These are phyloP conservation scores for Microcos paniculata DNA, from an alignment of 345 rosid species.

Conservation along the genomic window DNA sequence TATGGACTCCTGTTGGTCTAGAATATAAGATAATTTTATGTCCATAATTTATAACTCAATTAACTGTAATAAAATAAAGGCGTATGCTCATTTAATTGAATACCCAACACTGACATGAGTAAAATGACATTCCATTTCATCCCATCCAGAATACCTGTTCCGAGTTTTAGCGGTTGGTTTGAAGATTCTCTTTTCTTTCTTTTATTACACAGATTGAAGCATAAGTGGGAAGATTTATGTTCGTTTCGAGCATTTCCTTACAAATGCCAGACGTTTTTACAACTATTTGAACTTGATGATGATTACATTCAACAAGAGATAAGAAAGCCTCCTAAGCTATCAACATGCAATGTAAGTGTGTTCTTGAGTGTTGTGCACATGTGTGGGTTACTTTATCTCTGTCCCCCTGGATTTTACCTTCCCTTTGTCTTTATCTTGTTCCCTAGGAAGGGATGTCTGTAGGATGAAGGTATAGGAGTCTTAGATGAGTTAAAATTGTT, in stretches of 20 bases:
- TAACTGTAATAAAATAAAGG: not conserved
- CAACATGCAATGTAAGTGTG: constrained; percentile 70
- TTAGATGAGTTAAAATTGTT: not conserved
- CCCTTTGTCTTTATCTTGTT: not conserved
- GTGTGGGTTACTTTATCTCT: not conserved
- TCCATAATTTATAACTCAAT: not conserved
- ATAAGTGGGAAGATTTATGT: constrained; percentile 79
- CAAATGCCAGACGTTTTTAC: constrained; percentile 73
- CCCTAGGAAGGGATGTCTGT: not conserved
- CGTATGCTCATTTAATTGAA: not conserved
- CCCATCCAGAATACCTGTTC: not conserved
- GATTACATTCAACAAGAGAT: constrained; percentile 88
- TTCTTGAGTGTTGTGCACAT: not conserved
- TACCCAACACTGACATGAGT: not conserved
- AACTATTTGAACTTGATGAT: constrained; percentile 84
- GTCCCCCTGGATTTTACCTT: not conserved
- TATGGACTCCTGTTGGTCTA: not conserved
- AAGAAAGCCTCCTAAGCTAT: constrained; percentile 67
- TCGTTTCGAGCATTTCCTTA: constrained; percentile 72
- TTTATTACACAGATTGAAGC: constrained; percentile 47
- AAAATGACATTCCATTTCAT: not conserved
- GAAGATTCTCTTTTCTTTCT: not conserved
- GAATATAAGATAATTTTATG: not conserved
- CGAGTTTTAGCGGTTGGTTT: not conserved
- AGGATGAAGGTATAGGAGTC: not conserved